A percentile compares a stretch with the other conserved stretches of the same genome.
These are phyloP conservation scores for Dipteronia dyeriana DNA, from an alignment of 345 rosid genomes.

Conservation along the genomic window DNA sequence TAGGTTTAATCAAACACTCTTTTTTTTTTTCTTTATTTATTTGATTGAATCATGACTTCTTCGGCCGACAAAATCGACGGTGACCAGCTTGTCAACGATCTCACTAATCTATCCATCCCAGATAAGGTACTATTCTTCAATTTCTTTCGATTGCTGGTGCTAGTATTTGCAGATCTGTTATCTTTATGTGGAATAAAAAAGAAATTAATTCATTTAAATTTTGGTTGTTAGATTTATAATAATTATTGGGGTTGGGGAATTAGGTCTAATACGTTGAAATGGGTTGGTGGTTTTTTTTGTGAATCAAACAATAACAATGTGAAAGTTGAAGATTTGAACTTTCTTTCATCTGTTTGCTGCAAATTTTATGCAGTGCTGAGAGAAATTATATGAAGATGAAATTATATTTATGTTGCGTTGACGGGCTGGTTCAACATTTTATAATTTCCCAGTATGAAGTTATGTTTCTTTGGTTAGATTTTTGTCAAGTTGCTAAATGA, in stretches of 20 bases:
- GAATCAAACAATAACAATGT: neutral
- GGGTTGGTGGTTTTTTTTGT: neutral
- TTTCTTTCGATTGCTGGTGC: neutral
- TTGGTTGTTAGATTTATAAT: neutral
- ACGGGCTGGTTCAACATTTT: too few species aligned
- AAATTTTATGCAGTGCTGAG: neutral
- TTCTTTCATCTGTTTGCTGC: neutral
- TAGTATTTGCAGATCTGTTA: neutral
- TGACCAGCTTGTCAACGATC: constrained; percentile 14
- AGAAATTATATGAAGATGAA: neutral
- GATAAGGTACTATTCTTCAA: constrained; percentile 32
- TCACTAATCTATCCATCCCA: constrained; percentile 21
- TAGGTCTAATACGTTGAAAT: neutral
- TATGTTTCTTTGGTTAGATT: too few species aligned
- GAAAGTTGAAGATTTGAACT: neutral
- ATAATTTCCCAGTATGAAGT: too few species aligned
- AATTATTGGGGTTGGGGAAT: neutral
- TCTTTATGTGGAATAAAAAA: neutral
- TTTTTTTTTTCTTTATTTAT: neutral
- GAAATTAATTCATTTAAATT: neutral
- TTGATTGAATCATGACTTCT: constrained; percentile 32
- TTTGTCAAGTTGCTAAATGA: neutral
- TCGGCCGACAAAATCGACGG: constrained; percentile 23
- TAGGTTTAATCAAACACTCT: neutral
- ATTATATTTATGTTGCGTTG: too few species aligned